A percentile compares a stretch with the other conserved stretches of the same genome.
Conservation (phyloP, 1,284 basidiomycete genomes). For the Trametes pubescens region DNA sequence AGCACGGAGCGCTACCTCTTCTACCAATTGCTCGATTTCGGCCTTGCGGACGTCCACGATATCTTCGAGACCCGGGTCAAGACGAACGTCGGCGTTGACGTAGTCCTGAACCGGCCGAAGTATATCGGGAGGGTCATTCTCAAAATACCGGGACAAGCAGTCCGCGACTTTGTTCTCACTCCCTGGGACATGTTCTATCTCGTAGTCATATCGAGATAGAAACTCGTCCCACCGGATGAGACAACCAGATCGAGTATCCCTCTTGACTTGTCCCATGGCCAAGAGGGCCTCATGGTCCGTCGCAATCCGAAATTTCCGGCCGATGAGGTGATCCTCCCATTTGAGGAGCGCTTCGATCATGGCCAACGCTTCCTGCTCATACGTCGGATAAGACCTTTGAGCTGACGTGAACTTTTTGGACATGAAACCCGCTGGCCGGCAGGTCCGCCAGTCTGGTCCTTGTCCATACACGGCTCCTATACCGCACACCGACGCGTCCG, state of each 20-base stretch:
- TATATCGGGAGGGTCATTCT: constrained; percentile 38
- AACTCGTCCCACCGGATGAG: constrained; percentile 47
- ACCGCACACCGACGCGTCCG: constrained; percentile 48
- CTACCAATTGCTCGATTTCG: constrained; percentile 17
- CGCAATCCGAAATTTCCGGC: constrained; percentile 40
- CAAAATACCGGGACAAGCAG: constrained; percentile 45
- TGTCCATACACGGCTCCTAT: constrained; percentile 50
- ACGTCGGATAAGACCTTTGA: constrained; percentile 47
- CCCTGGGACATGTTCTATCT: constrained; percentile 46
- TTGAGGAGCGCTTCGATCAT: constrained; percentile 47
- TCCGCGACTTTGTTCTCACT: constrained; percentile 46
- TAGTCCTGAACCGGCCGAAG: constrained; percentile 36
- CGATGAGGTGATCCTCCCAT: constrained; percentile 48
- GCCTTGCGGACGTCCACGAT: constrained; percentile 21
- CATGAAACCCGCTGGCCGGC: constrained; percentile 49
- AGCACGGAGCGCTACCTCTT: too few relatives aligned
- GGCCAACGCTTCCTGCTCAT: constrained; percentile 47
- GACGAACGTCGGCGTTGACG: constrained; percentile 38
- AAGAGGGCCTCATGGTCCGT: not conserved
- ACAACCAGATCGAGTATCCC: constrained; percentile 10
- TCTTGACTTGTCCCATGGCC: not conserved
- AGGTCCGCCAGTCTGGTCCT: constrained; percentile 45
- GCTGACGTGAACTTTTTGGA: constrained; percentile 49
- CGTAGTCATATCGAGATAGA: constrained; percentile 43
- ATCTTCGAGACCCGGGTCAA: constrained; percentile 39